Conservation (phyloP, 106 monocot genomes). For the Triglochin maritima region DNA sequence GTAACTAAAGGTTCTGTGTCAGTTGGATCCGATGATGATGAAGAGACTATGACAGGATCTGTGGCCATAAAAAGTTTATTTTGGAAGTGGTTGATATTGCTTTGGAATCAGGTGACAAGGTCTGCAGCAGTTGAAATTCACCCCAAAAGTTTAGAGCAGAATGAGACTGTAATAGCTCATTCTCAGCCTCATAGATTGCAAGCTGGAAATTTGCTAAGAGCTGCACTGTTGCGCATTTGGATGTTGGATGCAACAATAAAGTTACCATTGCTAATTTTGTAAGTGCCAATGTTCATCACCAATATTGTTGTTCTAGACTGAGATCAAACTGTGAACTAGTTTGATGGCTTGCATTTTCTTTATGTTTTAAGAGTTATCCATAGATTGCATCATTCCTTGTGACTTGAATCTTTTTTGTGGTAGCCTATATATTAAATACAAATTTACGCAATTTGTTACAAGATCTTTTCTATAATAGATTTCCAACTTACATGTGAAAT, state of each 20-base stretch:
- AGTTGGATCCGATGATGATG: not conserved
- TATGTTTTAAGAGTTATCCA: not conserved
- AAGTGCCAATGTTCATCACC: not conserved
- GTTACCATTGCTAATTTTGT: constrained; percentile 3
- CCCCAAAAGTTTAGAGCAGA: not conserved
- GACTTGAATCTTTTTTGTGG: not conserved
- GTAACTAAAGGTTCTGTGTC: no score
- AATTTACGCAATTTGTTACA: no score
- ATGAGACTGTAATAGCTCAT: not conserved
- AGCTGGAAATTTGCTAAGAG: not conserved
- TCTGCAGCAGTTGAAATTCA: not conserved
- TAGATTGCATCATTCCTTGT: not conserved
- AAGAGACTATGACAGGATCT: not conserved
- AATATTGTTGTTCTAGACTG: not conserved
- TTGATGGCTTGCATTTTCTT: not conserved
- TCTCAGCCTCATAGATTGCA: not conserved
- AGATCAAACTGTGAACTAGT: not conserved
- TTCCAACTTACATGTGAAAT: no score
- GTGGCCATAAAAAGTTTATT: not conserved
- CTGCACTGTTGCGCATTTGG: constrained; percentile 1
- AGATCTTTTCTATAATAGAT: no score
- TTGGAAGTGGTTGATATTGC: not conserved
- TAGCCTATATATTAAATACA: no score
- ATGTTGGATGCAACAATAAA: constrained; percentile 8
- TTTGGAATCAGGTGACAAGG: not conserved